Conservation (phyloP, 164 flowering plant species). For the Hamamelis virginiana region DNA sequence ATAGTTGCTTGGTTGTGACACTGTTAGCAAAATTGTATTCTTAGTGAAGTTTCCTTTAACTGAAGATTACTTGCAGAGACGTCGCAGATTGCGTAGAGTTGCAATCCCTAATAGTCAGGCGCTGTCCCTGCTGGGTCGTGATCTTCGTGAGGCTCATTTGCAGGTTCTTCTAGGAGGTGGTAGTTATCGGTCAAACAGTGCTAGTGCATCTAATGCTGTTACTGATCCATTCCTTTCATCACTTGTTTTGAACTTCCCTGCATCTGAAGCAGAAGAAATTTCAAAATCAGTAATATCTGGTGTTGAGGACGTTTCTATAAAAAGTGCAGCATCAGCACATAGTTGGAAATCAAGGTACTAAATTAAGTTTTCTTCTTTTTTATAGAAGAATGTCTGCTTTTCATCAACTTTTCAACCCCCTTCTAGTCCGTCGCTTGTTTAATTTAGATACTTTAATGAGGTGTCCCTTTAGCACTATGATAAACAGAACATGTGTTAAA, state of each 20-base stretch:
- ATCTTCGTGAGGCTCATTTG: conserved; percentile 89
- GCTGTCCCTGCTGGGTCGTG: conserved; percentile 71
- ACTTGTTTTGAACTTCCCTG: conserved; percentile 61
- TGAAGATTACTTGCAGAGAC: conserved; percentile 65
- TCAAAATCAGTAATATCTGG: conserved; percentile 58
- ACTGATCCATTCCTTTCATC: conserved; percentile 81
- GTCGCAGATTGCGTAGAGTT: conserved; percentile 76
- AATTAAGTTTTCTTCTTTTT: neutral
- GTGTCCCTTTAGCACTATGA: too few species aligned
- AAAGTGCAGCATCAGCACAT: conserved; percentile 34
- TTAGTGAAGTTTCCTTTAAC: conserved; percentile 35
- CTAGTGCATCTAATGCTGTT: conserved; percentile 43
- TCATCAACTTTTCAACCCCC: neutral
- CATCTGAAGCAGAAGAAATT: conserved; percentile 72
- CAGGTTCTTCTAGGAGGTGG: conserved; percentile 83
- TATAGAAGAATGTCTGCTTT: neutral
- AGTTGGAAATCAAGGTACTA: conserved; percentile 75
- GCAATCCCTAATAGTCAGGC: conserved; percentile 77
- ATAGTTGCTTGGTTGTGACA: neutral
- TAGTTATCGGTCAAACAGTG: conserved; percentile 54
- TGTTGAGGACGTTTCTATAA: conserved; percentile 47
- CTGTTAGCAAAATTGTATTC: neutral
- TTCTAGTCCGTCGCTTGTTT: too few species aligned
- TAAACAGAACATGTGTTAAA: too few species aligned
- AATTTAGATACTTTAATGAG: too few species aligned